Evolutionary conservation across 192 early-diverging fungal species (phyloP), one percentile per base, ranked within the genome.

Genomic region (Dissophora globulifera): DNA sequence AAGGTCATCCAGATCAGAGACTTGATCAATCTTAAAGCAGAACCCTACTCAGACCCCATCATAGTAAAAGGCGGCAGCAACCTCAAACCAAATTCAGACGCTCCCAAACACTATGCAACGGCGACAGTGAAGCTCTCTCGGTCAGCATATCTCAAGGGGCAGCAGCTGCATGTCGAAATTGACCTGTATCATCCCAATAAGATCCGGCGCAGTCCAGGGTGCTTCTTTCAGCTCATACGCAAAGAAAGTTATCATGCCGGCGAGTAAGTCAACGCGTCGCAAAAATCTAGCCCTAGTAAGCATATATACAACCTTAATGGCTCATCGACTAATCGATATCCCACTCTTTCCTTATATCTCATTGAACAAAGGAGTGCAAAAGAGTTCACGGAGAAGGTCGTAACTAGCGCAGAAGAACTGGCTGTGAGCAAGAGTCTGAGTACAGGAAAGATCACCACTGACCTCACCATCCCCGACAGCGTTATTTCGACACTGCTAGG

Each of bases 201-300:
- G 25, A 50, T 68, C 25, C 35, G 25, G 8, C 20, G 66, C 2
- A 51, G 22, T 20, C 66, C 66, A 19, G 66, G 66, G 5, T 68
- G 66, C 29, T 68, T 50, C 20, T 31, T 68, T 2, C 66, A 68
- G 33, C 35, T 68, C 22, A 29, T 68, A 13, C 29, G 66, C 40
- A 58, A 50, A 9, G 56, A 68, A 43, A 11, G 38, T 25, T 68
- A 58, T 32, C 58, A 31, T 42, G 66, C 66, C 15, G 69, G 60
- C 16, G 69, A 72, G 69, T 72, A 63, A 40, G 69, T 57, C n/a
- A n/a, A 38, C 35, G n/a, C n/a, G n/a, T n/a, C n/a, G n/a, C n/a
- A n/a, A n/a, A n/a, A n/a, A n/a, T n/a, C n/a, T n/a, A n/a, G n/a
- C n/a, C n/a, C n/a, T n/a, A n/a, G n/a, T n/a, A n/a, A n/a, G n/a